phyloP scores from a whole-genome alignment of 2,329 filamentous ascomycete species.

The Trichoderma atrobrunneum region DNA sequence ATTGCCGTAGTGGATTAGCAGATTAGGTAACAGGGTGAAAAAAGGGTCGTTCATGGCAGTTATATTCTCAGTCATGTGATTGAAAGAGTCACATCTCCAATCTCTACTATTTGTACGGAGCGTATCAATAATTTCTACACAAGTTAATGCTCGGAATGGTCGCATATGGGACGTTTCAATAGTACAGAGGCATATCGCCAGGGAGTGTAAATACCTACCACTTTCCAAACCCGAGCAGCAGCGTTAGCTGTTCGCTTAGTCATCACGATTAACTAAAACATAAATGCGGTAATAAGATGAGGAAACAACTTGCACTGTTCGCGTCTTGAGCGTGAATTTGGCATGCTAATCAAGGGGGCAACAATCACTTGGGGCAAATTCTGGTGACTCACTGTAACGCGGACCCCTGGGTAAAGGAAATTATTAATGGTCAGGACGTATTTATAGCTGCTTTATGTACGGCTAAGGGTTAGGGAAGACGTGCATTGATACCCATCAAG shows the following conservation, averaged over 20 bases:
- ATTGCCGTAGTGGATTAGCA: no score
- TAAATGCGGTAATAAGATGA: not conserved
- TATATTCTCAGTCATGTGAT: no score
- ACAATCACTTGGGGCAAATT: no score
- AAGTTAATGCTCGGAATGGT: not conserved
- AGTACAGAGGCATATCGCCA: not conserved
- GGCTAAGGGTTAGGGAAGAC: not conserved
- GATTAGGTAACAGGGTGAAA: no score
- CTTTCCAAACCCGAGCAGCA: not conserved
- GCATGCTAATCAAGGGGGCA: not conserved
- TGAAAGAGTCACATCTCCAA: no score
- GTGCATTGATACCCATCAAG: not conserved
- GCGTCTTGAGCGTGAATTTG: not conserved
- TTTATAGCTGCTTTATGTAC: not conserved
- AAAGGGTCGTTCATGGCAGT: no score
- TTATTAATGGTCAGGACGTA: not conserved
- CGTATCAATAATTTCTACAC: no score
- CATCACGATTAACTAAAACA: not conserved
- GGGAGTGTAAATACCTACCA: not conserved
- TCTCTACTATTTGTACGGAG: no score
- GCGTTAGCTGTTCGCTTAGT: not conserved
- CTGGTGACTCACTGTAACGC: no score
- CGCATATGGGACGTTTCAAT: not conserved
- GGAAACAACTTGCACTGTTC: not conserved
- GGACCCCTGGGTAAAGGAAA: not conserved